These are phyloP conservation scores for Hyaloperonospora arabidopsidis DNA, from an alignment of 352 stramenopile genomes.

Conservation along the genomic window DNA sequence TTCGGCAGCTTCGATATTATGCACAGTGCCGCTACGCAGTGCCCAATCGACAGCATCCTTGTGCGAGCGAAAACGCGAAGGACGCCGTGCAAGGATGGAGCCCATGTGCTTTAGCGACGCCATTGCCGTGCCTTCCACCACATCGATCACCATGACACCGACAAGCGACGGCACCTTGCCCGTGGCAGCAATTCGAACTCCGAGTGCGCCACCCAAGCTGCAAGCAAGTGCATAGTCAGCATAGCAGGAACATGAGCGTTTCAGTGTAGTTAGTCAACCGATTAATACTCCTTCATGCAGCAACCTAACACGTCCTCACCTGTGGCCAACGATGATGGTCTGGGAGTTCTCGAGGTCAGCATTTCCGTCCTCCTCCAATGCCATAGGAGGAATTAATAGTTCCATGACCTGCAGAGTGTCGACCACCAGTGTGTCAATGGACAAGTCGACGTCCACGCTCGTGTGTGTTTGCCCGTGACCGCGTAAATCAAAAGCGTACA, in stretches of 20 bases:
- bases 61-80: constrained; percentile 49
- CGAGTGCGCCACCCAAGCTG: constrained; percentile 79
- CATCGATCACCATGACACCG: constrained; percentile 84
- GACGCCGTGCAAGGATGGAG: constrained; percentile 63
- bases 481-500: constrained; percentile 80
- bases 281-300: background rate
- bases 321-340: constrained; percentile 76
- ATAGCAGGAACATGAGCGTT: too few species aligned
- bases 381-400: constrained; percentile 35
- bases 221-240: background rate
- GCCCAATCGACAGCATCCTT: constrained; percentile 79
- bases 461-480: constrained; percentile 67
- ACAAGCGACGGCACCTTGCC: constrained; percentile 53
- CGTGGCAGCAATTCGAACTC: constrained; percentile 59
- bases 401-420: constrained; percentile 57
- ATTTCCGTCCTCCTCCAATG: constrained; percentile 8
- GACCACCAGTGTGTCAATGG: constrained; percentile 63
- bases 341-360: constrained; percentile 33
- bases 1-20: constrained; percentile 61
- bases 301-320: constrained; percentile 27
- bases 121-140: constrained; percentile 82
- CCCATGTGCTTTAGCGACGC: constrained; percentile 84
- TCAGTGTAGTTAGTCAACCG: background rate
- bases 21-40: constrained; percentile 62
- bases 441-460: constrained; percentile 57